Percentiles rank a stretch among this genome's conserved stretches.
Conservation (phyloP, 2,329 filamentous ascomycete species). For the Colletotrichum costaricense region DNA sequence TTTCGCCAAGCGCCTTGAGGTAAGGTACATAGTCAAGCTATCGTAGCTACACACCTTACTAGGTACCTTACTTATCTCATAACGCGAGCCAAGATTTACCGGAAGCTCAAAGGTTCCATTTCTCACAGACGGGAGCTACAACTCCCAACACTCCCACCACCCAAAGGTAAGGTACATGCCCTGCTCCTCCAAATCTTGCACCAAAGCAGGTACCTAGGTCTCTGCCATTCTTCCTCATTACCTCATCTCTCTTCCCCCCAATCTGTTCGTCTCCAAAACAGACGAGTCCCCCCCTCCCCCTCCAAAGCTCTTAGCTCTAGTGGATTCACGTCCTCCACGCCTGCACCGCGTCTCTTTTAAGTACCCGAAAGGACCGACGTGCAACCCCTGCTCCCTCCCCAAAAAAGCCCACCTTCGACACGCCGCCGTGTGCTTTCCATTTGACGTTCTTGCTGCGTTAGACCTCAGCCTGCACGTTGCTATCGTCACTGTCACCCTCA, state of each 20-base stretch:
- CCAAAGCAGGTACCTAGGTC: not conserved
- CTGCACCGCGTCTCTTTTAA: constrained; percentile 25
- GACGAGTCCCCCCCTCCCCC: constrained; percentile 25
- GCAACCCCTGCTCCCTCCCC: constrained; percentile 27
- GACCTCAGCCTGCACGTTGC: constrained; percentile 26
- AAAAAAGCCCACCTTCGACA: constrained; percentile 33
- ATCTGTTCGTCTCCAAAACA: constrained; percentile 26
- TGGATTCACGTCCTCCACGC: constrained; percentile 27
- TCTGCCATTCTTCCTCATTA: constrained; percentile 1
- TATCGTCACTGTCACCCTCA: constrained; percentile 31
- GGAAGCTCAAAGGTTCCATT: constrained; percentile 17
- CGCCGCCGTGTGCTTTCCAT: constrained; percentile 13
- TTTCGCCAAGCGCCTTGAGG: not conserved
- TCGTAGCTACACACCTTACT: not conserved
- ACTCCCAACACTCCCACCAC: not conserved
- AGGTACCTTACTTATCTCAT: not conserved
- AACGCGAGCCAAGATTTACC: not conserved
- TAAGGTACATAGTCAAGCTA: not conserved
- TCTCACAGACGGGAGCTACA: not conserved
- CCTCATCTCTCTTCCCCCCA: constrained; percentile 23
- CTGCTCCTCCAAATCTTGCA: not conserved
- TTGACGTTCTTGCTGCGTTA: constrained; percentile 15
- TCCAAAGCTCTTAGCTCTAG: constrained; percentile 34
- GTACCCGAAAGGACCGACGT: constrained; percentile 31
- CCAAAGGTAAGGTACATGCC: not conserved